A percentile compares a stretch with the other conserved stretches of the same genome.
These are phyloP conservation scores for Aureobasidium melanogenum DNA, from an alignment of 2,329 filamentous ascomycete genomes.

Conservation along the genomic window DNA sequence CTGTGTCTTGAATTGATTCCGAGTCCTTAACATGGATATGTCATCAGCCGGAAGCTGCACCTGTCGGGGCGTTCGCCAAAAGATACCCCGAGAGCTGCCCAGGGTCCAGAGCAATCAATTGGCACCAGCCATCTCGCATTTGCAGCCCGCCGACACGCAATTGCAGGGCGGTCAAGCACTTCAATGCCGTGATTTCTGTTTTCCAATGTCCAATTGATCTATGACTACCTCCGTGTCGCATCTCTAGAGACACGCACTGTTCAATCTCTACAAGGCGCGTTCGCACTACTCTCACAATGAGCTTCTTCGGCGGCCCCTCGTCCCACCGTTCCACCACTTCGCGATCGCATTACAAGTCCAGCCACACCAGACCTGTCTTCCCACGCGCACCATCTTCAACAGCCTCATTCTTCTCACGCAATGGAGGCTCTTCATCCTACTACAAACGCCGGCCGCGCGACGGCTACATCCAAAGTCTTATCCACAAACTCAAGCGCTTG, in stretches of 20 bases:
- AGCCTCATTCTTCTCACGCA: conserved; percentile 13
- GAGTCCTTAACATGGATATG: not conserved
- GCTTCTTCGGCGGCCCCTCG: conserved; percentile 10
- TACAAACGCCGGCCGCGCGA: conserved; percentile 69
- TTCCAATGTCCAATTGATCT: not conserved
- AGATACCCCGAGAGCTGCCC: not conserved
- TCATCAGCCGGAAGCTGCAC: not conserved
- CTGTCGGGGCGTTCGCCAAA: not conserved
- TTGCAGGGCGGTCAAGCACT: not conserved
- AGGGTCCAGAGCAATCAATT: not conserved
- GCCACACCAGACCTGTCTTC: not conserved
- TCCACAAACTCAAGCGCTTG: conserved; percentile 68
- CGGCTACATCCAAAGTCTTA: conserved; percentile 65
- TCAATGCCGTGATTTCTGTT: not conserved
- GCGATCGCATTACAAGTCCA: not conserved
- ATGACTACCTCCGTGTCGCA: not conserved
- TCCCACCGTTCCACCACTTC: conserved; percentile 3
- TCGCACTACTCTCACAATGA: not conserved
- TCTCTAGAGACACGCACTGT: not conserved
- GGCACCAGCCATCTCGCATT: not conserved
- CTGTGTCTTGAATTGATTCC: not conserved
- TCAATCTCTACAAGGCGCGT: not conserved
- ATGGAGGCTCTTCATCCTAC: conserved; percentile 51
- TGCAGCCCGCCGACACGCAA: not conserved
- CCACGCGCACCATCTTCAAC: conserved; percentile 6